Percentiles rank a stretch among this genome's conserved stretches.
Evolutionary conservation across 352 stramenopile species (phyloP).

Genomic region (Globisporangium paddicum): DNA sequence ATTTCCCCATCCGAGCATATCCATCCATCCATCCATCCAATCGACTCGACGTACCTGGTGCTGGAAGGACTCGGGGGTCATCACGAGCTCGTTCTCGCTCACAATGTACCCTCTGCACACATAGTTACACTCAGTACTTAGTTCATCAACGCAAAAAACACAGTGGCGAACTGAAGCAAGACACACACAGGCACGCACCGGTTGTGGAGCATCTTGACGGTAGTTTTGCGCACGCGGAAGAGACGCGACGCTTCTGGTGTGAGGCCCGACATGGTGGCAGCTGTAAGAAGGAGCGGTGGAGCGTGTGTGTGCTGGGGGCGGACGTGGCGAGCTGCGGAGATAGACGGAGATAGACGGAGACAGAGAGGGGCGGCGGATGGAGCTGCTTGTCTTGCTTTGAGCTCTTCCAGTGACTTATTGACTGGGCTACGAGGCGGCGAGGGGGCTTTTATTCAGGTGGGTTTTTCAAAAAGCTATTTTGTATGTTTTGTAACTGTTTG

Average conservation of each 20-base stretch:
- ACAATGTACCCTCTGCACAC: conserved; percentile 95
- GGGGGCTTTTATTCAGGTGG: too few relatives aligned
- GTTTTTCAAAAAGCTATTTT: too few relatives aligned
- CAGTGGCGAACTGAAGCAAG: neutral
- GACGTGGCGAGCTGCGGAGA: too few relatives aligned
- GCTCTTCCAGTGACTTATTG: too few relatives aligned
- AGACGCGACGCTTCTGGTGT: conserved; percentile 83
- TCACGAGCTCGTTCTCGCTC: conserved; percentile 94
- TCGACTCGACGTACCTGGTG: conserved; percentile 44
- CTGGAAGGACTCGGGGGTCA: conserved; percentile 93
- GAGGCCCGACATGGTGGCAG: conserved; percentile 66
- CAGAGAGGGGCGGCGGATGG: too few relatives aligned
- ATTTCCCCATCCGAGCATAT: neutral
- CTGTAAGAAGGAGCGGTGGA: too few relatives aligned
- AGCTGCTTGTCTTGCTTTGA: too few relatives aligned
- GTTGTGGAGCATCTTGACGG: conserved; percentile 94
- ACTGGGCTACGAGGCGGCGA: too few relatives aligned
- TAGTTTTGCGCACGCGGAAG: conserved; percentile 94
- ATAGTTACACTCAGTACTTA: neutral
- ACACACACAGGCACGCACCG: conserved; percentile 33
- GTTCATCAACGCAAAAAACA: neutral
- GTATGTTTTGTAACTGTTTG: too few relatives aligned
- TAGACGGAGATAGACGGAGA: too few relatives aligned
- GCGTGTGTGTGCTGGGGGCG: too few relatives aligned
- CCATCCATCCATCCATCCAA: neutral